Percentiles rank a stretch among this genome's conserved stretches.
phyloP scores from a whole-genome alignment of 352 stramenopile genomes.

The Globisporangium iwayamae region DNA sequence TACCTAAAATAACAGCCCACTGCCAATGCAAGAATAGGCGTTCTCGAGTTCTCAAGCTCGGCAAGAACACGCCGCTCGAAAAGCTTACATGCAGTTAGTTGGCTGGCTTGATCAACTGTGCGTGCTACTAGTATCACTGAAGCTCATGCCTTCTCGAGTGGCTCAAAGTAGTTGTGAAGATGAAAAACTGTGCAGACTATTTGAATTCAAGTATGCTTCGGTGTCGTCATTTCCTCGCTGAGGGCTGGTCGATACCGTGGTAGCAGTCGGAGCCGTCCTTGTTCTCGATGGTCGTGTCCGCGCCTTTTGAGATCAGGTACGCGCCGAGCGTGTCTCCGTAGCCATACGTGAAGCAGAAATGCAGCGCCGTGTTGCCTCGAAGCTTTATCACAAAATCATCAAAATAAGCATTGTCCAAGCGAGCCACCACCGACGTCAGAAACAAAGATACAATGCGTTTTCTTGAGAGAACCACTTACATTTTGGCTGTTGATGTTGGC shows the following conservation, averaged over 20 bases:
- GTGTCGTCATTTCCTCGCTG: constrained; percentile 23
- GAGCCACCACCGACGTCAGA: not conserved
- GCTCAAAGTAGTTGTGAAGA: not conserved
- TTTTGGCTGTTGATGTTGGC: constrained; percentile 89
- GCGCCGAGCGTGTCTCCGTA: constrained; percentile 84
- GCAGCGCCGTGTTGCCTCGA: constrained; percentile 85
- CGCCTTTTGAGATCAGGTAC: constrained; percentile 89
- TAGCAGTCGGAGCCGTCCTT: constrained; percentile 60
- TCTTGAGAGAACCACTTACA: constrained; percentile 24
- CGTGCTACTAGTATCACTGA: no score
- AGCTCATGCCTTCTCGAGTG: not conserved
- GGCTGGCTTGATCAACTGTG: no score
- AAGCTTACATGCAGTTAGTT: no score
- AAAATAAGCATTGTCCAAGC: not conserved
- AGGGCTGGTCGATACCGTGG: constrained; percentile 48
- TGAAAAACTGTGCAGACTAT: not conserved
- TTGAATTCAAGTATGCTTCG: not conserved
- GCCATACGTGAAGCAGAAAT: constrained; percentile 89
- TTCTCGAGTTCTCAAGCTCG: no score
- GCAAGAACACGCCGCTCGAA: no score
- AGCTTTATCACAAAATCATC: constrained; percentile 23
- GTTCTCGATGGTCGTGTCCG: constrained; percentile 69
- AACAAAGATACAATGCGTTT: not conserved
- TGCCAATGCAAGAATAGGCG: not conserved
- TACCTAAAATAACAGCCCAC: not conserved